phyloP scores from a whole-genome alignment of 2,329 filamentous ascomycete genomes.

The Trichophaea hybrida region DNA sequence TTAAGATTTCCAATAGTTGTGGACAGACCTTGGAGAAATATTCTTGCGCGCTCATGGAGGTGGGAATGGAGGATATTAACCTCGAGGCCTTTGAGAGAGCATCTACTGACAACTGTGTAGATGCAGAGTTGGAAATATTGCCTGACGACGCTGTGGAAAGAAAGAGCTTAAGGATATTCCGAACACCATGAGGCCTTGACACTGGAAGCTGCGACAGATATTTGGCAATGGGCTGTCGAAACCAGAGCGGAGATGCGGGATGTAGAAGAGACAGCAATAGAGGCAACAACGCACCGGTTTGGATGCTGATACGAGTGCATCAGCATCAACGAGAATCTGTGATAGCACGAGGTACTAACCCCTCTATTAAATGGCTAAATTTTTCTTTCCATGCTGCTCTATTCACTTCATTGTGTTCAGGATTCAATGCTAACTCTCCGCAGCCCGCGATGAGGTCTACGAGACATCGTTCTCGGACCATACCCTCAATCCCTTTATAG shows the following conservation, averaged over 20 bases:
- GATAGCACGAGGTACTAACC: slow-evolving; percentile 13
- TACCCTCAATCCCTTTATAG: slow-evolving; percentile 3
- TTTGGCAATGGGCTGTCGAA: slow-evolving; percentile 19
- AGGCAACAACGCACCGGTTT: slow-evolving; percentile 20
- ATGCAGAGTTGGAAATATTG: slow-evolving; percentile 10
- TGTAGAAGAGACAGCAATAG: slow-evolving; percentile 24
- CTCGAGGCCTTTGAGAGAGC: slow-evolving; percentile 23
- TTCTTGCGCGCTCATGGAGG: slow-evolving; percentile 11
- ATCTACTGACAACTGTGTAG: slow-evolving; percentile 17
- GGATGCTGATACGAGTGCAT: slow-evolving; percentile 14
- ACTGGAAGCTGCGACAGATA: slow-evolving; percentile 24
- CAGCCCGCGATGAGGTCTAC: slow-evolving; percentile 25
- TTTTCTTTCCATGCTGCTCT: slow-evolving; percentile 14
- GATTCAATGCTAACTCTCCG: slow-evolving; percentile 25
- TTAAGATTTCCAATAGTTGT: slow-evolving; percentile 24
- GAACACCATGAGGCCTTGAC: slow-evolving; percentile 20
- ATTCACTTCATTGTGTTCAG: slow-evolving; percentile 5
- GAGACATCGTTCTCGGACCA: slow-evolving; percentile 21
- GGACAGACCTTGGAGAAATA: slow-evolving; percentile 23
- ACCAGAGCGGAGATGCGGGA: slow-evolving; percentile 17
- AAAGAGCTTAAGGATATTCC: slow-evolving; percentile 25
- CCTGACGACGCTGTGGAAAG: slow-evolving; percentile 19
- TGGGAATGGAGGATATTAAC: slow-evolving; percentile 25
- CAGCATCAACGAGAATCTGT: neutral
- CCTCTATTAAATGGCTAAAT: slow-evolving; percentile 21